Conservation (phyloP, 345 rosid species). For the Isatis tinctoria region DNA sequence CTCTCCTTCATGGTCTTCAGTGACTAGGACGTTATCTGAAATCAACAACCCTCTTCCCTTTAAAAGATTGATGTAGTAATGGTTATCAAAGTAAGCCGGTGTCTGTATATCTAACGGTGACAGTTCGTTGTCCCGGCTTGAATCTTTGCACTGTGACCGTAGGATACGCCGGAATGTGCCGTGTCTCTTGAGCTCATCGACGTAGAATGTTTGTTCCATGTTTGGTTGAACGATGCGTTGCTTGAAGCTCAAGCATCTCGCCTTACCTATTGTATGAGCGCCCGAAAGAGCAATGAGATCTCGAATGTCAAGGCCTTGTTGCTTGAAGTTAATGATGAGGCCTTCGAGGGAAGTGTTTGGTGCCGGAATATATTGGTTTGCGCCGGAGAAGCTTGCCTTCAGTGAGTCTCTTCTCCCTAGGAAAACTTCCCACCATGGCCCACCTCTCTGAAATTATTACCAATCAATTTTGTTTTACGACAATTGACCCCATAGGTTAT, state of each 20-base stretch:
- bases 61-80: slow-evolving; percentile 56
- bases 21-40: slow-evolving; percentile 54
- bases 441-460: slow-evolving; percentile 53
- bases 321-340: slow-evolving; percentile 55
- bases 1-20: slow-evolving; percentile 48
- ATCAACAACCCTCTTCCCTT: slow-evolving; percentile 57
- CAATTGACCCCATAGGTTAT: not conserved
- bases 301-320: slow-evolving; percentile 57
- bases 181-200: slow-evolving; percentile 51
- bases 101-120: slow-evolving; percentile 60
- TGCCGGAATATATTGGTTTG: slow-evolving; percentile 61
- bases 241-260: slow-evolving; percentile 72
- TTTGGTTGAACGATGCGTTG: slow-evolving; percentile 44
- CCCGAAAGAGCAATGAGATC: slow-evolving; percentile 76
- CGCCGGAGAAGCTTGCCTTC: slow-evolving; percentile 64
- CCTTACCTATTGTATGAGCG: slow-evolving; percentile 71
- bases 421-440: slow-evolving; percentile 61
- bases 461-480: not conserved
- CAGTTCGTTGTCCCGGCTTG: slow-evolving; percentile 42
- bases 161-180: slow-evolving; percentile 44
- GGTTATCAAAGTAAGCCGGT: slow-evolving; percentile 63
- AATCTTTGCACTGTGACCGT: slow-evolving; percentile 51
- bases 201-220: slow-evolving; percentile 34
- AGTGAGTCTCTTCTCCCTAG: slow-evolving; percentile 76
- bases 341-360: slow-evolving; percentile 64